Evolutionary conservation across 371 early-diverging fungal species (phyloP).

Genomic region (Haplosporangium sp.): DNA sequence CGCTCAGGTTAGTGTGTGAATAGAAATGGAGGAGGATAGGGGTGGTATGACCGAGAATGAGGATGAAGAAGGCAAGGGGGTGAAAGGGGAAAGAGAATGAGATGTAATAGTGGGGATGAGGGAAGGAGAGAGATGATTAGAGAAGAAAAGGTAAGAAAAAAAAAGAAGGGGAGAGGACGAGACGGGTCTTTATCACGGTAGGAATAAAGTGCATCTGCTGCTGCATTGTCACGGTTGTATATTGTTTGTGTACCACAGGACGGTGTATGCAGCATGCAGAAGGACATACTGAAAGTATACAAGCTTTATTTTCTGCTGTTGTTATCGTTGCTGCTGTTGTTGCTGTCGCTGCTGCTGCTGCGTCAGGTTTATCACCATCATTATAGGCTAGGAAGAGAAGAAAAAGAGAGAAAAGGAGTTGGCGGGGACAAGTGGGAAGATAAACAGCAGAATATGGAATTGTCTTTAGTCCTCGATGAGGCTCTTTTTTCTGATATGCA

Average conservation of each 20-base stretch:
- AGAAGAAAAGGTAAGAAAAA: neutral
- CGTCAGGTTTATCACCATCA: too few species aligned
- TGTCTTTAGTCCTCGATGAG: constrained; percentile 1
- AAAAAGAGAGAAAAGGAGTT: neutral
- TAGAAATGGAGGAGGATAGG: neutral
- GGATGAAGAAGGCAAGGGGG: neutral
- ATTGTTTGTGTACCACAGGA: too few species aligned
- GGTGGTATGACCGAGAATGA: neutral
- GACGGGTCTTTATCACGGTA: neutral
- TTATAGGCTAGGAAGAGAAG: neutral
- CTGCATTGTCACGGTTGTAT: too few species aligned
- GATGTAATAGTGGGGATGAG: neutral
- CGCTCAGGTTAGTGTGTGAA: too few species aligned
- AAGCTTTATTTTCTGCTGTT: too few species aligned
- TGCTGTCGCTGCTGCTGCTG: too few species aligned
- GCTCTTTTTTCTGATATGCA: constrained; percentile 20
- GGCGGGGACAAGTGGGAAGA: neutral
- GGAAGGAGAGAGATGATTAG: neutral
- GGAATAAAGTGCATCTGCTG: neutral
- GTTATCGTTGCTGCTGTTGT: too few species aligned
- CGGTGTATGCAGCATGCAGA: too few species aligned
- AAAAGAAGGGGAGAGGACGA: neutral
- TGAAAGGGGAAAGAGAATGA: neutral
- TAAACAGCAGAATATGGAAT: neutral
- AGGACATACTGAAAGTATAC: too few species aligned